Conservation (phyloP, 352 stramenopile species). For the Phytophthora citricola region DNA sequence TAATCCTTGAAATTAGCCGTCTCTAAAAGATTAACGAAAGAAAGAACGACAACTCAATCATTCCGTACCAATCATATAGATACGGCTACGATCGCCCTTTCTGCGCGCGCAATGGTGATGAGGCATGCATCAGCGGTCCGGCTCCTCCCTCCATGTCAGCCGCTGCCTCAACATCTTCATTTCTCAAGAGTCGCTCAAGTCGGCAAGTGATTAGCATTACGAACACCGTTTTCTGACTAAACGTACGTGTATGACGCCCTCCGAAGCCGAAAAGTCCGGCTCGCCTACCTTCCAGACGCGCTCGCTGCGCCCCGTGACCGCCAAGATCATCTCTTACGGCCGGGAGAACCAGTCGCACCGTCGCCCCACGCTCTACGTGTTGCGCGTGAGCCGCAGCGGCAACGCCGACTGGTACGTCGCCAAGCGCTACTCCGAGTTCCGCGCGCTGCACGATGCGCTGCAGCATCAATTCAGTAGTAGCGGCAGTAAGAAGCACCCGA, state of each 20-base stretch:
- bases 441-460: conserved; percentile 55
- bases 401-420: conserved; percentile 72
- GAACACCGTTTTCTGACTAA: too few species aligned
- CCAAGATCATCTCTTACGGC: conserved; percentile 74
- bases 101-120: conserved; percentile 19
- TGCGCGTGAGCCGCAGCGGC: conserved; percentile 62
- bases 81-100: conserved; percentile 1
- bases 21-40: too few species aligned
- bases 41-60: too few species aligned
- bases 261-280: conserved; percentile 14
- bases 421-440: conserved; percentile 81
- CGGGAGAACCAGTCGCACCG: conserved; percentile 49
- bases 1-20: too few species aligned
- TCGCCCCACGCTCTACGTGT: conserved; percentile 74
- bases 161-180: conserved; percentile 32
- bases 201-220: conserved; percentile 4
- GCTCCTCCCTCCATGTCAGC: conserved; percentile 10
- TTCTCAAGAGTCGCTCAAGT: conserved; percentile 28
- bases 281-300: conserved; percentile 45
- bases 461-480: conserved; percentile 32
- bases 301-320: conserved; percentile 64
- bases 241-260: conserved; percentile 3
- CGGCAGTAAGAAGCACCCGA: conserved; percentile 18
- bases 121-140: conserved; percentile 21
- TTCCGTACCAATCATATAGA: too few species aligned